A percentile compares a stretch with the other conserved stretches of the same genome.
Evolutionary conservation across 768 basidiomycete species (phyloP).

Genomic region (Agaricus sinodeliciosus): DNA sequence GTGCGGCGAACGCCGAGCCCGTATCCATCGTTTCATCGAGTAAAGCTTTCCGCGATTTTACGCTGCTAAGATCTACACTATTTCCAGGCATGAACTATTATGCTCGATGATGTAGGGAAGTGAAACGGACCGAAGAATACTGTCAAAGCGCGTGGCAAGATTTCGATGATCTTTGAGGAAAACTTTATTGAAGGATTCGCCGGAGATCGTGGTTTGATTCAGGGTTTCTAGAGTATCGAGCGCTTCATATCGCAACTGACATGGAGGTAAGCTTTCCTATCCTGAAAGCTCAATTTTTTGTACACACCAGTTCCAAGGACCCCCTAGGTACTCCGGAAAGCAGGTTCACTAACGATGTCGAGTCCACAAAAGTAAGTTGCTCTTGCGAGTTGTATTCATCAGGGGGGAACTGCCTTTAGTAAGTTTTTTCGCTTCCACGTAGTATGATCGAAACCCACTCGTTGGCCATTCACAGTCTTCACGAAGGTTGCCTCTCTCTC

Average conservation of each 20-base stretch:
- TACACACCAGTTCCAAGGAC: conserved; percentile 69
- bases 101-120: not conserved
- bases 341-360: conserved; percentile 70
- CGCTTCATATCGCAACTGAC: conserved; percentile 73
- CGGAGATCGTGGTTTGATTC: conserved; percentile 35
- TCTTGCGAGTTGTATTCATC: conserved; percentile 48
- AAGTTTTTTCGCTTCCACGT: not conserved
- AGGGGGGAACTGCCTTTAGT: conserved; percentile 40
- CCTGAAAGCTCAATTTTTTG: not conserved
- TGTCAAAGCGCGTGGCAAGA: conserved; percentile 65
- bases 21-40: conserved; percentile 44
- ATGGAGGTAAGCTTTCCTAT: not conserved
- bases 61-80: conserved; percentile 52
- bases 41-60: conserved; percentile 36
- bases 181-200: conserved; percentile 61
- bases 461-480: conserved; percentile 46
- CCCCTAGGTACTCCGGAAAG: conserved; percentile 68
- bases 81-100: not conserved
- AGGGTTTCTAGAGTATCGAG: conserved; percentile 61
- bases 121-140: conserved; percentile 49
- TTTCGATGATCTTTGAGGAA: conserved; percentile 72
- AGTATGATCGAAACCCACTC: conserved; percentile 29
- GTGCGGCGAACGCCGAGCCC: conserved; percentile 51
- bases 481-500: conserved; percentile 49
- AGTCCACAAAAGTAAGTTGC: conserved; percentile 69